Base-by-base conservation (phyloP, 257 asterid genomes). In the Avicennia marina region DNA sequence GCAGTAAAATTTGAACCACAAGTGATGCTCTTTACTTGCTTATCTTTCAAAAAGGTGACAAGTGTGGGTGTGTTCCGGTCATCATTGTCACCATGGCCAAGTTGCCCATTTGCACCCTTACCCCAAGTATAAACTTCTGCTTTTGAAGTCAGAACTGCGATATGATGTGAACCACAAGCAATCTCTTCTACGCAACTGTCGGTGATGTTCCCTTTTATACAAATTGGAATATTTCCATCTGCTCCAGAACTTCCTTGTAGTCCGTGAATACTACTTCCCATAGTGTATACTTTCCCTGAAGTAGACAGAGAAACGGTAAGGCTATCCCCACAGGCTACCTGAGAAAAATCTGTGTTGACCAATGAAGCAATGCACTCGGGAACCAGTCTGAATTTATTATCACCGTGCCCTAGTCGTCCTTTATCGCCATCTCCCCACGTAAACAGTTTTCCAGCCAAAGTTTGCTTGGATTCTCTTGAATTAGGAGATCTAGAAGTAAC, bases 361-460 rank as follows among this genome's bases (percentile, higher is more conserved):
- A 77, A 64, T 11, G 85, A 76, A 46, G 81, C 68, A 16, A 90
- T 22, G 16, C 66, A 21, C 53, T 78, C 82, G 0, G 96, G 96
- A 60, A 68, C 64, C 13, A 82, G 62, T 64, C 80, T 72, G 3
- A 81, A 42, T 44, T 70, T 49, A 5, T 66, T 56, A 54, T 82
- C 90, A 10, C 76, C 80, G 43, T 84, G 93, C 27, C 98, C 98
- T 11, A 90, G 85, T 41, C 68, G 78, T 2, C 93, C 86, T 60
- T 68, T 74, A 41, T 84, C 96, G 38, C 98, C 96, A 10, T 84
- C 87, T 0, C 98, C 98, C 98, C 98, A 90, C 31, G 98, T 83
- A 81, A 75, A 90, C 19, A 90, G 68, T 69, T 77, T 85, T 44
- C 98, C 91, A 26, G 64, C 58, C 1, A 26, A 27, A 18, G 69